Conservation (phyloP, 768 basidiomycete genomes). For the Phylloporus scabripes region DNA sequence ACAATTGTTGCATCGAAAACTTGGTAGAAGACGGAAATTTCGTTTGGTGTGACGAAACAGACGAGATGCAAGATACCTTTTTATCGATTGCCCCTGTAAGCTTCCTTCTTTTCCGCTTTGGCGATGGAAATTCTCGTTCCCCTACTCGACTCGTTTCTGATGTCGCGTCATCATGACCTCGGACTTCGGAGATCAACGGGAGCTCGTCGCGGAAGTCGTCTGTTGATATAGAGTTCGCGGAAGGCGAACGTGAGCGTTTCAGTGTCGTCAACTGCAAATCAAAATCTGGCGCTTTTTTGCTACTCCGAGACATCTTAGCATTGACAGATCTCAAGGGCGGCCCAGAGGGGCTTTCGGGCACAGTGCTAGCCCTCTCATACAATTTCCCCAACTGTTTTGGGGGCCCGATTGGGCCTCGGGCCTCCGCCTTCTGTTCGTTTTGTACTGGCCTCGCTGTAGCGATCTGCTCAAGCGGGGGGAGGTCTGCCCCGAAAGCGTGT, state of each 20-base stretch:
- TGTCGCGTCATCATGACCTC: slow-evolving; percentile 29
- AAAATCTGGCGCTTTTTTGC: slow-evolving; percentile 39
- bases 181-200: slow-evolving; percentile 27
- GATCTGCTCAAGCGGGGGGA: neutral
- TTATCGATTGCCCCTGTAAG: neutral
- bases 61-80: slow-evolving; percentile 14
- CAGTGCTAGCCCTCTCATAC: slow-evolving; percentile 40
- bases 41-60: slow-evolving; percentile 1
- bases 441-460: slow-evolving; percentile 1
- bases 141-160: slow-evolving; percentile 34
- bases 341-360: slow-evolving; percentile 32
- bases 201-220: slow-evolving; percentile 35
- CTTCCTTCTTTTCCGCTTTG: slow-evolving; percentile 17
- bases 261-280: slow-evolving; percentile 43
- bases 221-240: slow-evolving; percentile 10
- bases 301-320: slow-evolving; percentile 1
- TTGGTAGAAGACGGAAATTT: neutral
- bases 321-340: slow-evolving; percentile 42
- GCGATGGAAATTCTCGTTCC: slow-evolving; percentile 5
- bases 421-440: slow-evolving; percentile 1
- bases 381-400: slow-evolving; percentile 34
- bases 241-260: slow-evolving; percentile 21
- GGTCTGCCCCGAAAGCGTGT: slow-evolving; percentile 7
- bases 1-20: slow-evolving; percentile 11
- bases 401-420: slow-evolving; percentile 21